A percentile compares a stretch with the other conserved stretches of the same genome.
These are phyloP conservation scores for Themeda triandra DNA, from an alignment of 176 grass and related monocot species.

Conservation along the genomic window DNA sequence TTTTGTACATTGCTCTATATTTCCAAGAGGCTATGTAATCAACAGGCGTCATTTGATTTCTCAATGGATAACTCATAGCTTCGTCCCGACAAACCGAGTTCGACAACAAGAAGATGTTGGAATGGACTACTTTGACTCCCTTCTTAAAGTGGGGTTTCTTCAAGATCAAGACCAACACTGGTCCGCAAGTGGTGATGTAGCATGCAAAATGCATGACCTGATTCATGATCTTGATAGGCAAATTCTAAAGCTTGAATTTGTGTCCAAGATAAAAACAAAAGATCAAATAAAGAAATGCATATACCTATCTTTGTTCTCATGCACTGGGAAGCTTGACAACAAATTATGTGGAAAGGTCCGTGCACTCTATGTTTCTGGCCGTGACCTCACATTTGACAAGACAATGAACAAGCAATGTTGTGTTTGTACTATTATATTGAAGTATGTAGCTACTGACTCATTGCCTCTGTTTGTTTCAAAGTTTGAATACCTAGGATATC, in stretches of 20 bases:
- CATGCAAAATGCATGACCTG: not conserved
- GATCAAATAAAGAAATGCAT: not conserved
- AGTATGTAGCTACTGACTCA: not conserved
- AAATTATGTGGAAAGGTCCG: not conserved
- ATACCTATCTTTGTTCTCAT: slow-evolving; percentile 4
- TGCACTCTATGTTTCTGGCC: not conserved
- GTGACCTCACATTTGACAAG: not conserved
- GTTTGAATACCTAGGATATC: not conserved
- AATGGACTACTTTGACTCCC: no score
- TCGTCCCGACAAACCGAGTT: no score
- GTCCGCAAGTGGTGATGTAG: not conserved
- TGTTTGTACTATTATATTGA: not conserved
- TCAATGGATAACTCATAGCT: no score
- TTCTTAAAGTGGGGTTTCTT: not conserved
- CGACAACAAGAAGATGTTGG: no score
- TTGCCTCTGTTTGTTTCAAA: not conserved
- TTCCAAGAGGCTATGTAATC: no score
- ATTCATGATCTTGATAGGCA: not conserved
- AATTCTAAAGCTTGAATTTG: not conserved
- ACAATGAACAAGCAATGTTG: not conserved
- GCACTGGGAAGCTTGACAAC: not conserved
- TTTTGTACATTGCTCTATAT: no score
- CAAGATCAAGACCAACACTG: not conserved
- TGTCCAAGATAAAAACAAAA: not conserved
- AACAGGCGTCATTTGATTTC: no score